These are phyloP conservation scores for Fusarium pseudoanthophilum DNA, from an alignment of 2,329 filamentous ascomycete species.

Conservation along the genomic window DNA sequence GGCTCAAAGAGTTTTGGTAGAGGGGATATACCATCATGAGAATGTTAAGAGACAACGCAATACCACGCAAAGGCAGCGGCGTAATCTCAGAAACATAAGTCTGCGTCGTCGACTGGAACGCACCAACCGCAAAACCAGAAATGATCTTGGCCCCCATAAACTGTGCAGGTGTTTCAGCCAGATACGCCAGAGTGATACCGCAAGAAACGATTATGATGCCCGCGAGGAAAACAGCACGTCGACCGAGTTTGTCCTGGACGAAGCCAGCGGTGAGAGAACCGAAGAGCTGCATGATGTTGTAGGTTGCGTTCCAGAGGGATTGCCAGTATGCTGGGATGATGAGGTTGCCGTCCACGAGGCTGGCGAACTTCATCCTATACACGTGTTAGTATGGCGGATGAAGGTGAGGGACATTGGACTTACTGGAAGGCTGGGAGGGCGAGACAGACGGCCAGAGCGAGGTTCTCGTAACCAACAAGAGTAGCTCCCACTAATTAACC, in stretches of 20 bases:
- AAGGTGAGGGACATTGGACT: accelerated
- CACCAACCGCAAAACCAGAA: constrained; percentile 11
- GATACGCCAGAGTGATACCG: neutral
- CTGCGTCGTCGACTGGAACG: constrained; percentile 14
- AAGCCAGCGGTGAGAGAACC: neutral
- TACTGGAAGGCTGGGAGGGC: constrained; percentile 14
- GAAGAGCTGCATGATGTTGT: constrained; percentile 18
- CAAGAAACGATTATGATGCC: constrained; percentile 5
- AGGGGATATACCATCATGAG: constrained; percentile 14
- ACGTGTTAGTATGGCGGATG: accelerated
- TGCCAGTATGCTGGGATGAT: constrained; percentile 21
- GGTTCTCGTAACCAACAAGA: constrained; percentile 4
- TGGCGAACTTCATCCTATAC: constrained; percentile 5
- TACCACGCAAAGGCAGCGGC: neutral
- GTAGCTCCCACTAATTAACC: neutral
- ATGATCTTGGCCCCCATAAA: constrained; percentile 23
- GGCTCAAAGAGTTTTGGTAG: too few relatives aligned
- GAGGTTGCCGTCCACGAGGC: neutral
- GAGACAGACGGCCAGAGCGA: constrained; percentile 4
- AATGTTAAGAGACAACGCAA: constrained; percentile 1
- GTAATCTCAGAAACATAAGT: constrained; percentile 16
- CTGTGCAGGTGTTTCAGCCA: constrained; percentile 10
- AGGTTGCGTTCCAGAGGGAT: constrained; percentile 8
- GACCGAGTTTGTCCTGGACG: neutral
- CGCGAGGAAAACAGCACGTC: neutral